Evolutionary conservation across 129 eudicot species (phyloP), one percentile per base, ranked within the genome.

Genomic region (Tanacetum coccineum): DNA sequence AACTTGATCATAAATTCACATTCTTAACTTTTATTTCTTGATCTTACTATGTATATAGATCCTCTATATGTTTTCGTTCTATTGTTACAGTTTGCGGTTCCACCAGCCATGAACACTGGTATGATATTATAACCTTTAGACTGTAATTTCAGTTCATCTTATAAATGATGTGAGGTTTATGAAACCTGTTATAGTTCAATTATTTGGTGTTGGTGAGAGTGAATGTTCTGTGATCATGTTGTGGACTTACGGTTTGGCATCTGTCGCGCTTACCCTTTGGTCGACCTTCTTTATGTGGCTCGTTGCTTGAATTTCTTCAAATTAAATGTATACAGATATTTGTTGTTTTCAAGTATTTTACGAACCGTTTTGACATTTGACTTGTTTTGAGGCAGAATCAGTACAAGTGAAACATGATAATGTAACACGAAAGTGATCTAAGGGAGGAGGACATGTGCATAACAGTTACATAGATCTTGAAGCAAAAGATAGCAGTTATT

Each of bases 31-130:
- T 19, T 5, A 48, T 67, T 64, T 56, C 40, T 47, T 78, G 47
- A 46, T 50, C 10, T 56, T 68, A 52, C 70, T 59, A 42, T 8
- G 36, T 19, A 20, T 59, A 2, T 49, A 9, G 81, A 93, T 70
- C 87, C 89, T 20, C 71, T 93, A 19, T 86, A 84, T 61, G 64
- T 76, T 15, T 93, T 84, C 54, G 83, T 84, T 64, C 98, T 93
- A 76, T 67, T 85, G 70, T 77, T 88, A 69, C 96, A 93, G 65
- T 93, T 67, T 78, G 84, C 95, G 12, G 66, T 93, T 18, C 96
- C 96, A 19, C 96, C 98, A 6, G 92, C 98, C 61, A 93, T 93
- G 86, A 93, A 84, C 83, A 86, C 84, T 59, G 96, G 96, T 91
- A 79, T 42, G 55, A 40, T 7, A 36, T 7, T 36, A 36, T 36